Conservation (phyloP, 1,284 basidiomycete genomes). For the Puccinia novopanici region DNA sequence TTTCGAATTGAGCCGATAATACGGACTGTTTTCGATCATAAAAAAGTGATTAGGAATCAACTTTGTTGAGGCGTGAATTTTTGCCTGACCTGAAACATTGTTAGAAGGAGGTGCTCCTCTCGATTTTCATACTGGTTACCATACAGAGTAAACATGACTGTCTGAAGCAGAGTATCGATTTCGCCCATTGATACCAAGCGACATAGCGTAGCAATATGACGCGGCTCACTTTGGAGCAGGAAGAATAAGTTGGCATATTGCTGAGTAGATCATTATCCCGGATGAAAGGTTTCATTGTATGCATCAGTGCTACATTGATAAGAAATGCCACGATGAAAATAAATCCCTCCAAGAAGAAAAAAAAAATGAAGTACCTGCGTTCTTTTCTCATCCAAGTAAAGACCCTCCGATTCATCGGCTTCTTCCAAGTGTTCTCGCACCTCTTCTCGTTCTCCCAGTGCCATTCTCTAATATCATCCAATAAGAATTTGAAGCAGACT, state of each 20-base stretch:
- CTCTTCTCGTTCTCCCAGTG: slow-evolving; percentile 67
- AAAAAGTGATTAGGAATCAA: not conserved
- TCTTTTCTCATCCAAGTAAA: slow-evolving; percentile 89
- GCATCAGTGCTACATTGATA: not conserved
- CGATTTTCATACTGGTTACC: slow-evolving; percentile 99
- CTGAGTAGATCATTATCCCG: slow-evolving; percentile 61
- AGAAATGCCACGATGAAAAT: not conserved
- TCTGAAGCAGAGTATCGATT: slow-evolving; percentile 97
- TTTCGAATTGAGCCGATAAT: slow-evolving; percentile 96
- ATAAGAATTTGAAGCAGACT: slow-evolving; percentile 62
- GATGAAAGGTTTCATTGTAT: not conserved
- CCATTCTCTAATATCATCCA: slow-evolving; percentile 55
- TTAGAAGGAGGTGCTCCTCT: slow-evolving; percentile 95
- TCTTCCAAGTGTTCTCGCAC: slow-evolving; percentile 93
- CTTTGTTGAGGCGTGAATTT: slow-evolving; percentile 2
- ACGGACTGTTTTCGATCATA: slow-evolving; percentile 70
- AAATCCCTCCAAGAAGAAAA: not conserved
- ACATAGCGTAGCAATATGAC: slow-evolving; percentile 92
- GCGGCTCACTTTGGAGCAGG: slow-evolving; percentile 92
- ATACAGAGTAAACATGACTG: slow-evolving; percentile 99
- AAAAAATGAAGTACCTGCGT: slow-evolving; percentile 62
- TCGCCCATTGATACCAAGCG: slow-evolving; percentile 93
- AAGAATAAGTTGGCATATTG: slow-evolving; percentile 99
- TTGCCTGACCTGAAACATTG: slow-evolving; percentile 78
- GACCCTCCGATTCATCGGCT: slow-evolving; percentile 81